Conservation (phyloP, 169 alveolate species). For the Theileria parva region DNA sequence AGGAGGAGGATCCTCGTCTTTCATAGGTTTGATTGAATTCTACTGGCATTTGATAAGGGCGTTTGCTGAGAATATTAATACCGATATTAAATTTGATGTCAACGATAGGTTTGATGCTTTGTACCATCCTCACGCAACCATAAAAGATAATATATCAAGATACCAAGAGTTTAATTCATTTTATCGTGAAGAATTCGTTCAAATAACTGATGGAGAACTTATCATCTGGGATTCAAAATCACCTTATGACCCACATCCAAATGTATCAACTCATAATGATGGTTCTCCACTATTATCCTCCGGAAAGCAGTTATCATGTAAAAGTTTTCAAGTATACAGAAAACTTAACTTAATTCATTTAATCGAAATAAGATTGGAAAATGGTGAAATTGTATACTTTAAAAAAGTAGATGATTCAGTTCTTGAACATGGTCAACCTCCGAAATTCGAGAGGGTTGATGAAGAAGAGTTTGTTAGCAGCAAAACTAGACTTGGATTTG, state of each 20-base stretch:
- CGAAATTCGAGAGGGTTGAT: background rate
- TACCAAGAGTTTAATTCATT: background rate
- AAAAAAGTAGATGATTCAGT: background rate
- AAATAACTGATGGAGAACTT: background rate
- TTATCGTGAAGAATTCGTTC: background rate
- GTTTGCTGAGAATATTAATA: background rate
- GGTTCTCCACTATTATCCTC: background rate
- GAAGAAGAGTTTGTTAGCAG: background rate
- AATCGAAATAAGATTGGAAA: background rate
- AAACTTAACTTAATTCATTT: too few relatives aligned
- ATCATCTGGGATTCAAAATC: background rate
- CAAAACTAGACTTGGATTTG: background rate
- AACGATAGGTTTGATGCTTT: background rate
- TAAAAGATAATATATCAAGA: background rate
- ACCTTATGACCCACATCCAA: background rate
- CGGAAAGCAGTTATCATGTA: background rate
- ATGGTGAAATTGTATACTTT: background rate
- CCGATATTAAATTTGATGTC: background rate
- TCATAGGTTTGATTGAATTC: background rate
- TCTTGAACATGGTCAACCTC: background rate
- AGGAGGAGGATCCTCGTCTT: background rate
- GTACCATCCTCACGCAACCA: background rate
- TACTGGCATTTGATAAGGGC: background rate
- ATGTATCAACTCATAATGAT: background rate
- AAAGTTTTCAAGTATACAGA: background rate